Conservation (phyloP, 2,329 filamentous ascomycete species). For the Fonsecaea multimorphosa region DNA sequence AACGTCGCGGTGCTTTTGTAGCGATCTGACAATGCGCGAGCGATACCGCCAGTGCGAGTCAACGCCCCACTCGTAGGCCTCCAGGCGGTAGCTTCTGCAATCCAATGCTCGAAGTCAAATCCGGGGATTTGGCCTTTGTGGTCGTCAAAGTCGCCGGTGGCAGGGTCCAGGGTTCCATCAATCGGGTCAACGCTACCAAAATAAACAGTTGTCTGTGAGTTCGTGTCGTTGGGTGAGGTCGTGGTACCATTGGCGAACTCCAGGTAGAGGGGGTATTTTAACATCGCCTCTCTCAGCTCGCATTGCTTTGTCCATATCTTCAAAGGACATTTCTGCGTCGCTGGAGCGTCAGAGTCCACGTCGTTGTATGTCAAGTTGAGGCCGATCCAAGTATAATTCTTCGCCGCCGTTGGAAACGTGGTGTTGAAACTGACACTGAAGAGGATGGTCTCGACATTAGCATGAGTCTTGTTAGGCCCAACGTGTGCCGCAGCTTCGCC, state of each 20-base stretch:
- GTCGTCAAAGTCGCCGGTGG: background rate
- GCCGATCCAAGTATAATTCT: constrained; percentile 1
- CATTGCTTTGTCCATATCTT: background rate
- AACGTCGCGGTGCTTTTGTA: background rate
- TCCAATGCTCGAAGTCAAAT: background rate
- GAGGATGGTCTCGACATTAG: background rate
- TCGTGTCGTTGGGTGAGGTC: background rate
- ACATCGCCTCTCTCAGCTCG: background rate
- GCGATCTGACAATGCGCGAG: background rate
- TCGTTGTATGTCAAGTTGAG: background rate
- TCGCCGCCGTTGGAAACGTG: background rate
- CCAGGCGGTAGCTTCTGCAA: background rate
- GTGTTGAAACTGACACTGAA: background rate
- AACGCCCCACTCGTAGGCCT: background rate
- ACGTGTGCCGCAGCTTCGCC: background rate
- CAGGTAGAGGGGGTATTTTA: background rate
- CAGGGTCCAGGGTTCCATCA: background rate
- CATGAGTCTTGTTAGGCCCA: background rate
- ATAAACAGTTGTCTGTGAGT: background rate
- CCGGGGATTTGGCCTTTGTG: background rate
- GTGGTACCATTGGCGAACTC: background rate
- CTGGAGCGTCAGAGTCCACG: too few relatives aligned
- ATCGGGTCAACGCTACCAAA: background rate
- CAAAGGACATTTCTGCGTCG: background rate
- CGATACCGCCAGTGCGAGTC: background rate